Percentiles rank a stretch among this genome's conserved stretches.
Conservation (phyloP, 2,329 filamentous ascomycete species). For the Arthrobotrys iridis region DNA sequence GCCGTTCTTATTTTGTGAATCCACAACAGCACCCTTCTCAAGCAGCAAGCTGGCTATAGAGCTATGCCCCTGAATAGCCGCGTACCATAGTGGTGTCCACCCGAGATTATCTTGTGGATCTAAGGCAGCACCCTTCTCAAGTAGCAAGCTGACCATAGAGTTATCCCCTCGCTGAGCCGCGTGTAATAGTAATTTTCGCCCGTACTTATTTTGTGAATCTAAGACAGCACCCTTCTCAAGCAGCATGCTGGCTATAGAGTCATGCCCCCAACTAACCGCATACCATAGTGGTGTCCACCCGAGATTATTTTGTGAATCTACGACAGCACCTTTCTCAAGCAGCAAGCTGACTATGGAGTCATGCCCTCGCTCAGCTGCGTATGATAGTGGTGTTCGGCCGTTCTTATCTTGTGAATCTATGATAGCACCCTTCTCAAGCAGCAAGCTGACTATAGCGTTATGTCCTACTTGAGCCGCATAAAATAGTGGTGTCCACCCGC, state of each 20-base stretch:
- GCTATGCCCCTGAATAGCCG: background rate
- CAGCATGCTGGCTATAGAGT: background rate
- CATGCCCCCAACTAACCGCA: background rate
- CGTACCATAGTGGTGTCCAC: background rate
- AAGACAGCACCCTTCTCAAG: background rate
- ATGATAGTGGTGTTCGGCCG: constrained; percentile 57
- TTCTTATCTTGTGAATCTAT: constrained; percentile 34
- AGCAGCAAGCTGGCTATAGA: background rate
- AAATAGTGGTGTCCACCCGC: background rate
- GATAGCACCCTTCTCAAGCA: constrained; percentile 45
- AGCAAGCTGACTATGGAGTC: constrained; percentile 49
- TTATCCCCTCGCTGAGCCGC: no score
- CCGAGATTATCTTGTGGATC: background rate
- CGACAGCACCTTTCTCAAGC: background rate
- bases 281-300: background rate
- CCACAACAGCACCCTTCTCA: background rate
- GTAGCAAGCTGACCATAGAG: background rate
- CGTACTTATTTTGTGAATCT: no score
- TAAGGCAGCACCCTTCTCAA: background rate
- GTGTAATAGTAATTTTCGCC: no score
- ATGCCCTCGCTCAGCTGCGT: constrained; percentile 55
- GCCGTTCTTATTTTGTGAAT: background rate
- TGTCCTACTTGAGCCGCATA: background rate
- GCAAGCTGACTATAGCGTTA: background rate
- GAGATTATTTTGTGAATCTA: background rate